A percentile compares a stretch with the other conserved stretches of the same genome.
Evolutionary conservation across 1,139 yeast species (phyloP).

Genomic region (Suhomyces ambrosiae): DNA sequence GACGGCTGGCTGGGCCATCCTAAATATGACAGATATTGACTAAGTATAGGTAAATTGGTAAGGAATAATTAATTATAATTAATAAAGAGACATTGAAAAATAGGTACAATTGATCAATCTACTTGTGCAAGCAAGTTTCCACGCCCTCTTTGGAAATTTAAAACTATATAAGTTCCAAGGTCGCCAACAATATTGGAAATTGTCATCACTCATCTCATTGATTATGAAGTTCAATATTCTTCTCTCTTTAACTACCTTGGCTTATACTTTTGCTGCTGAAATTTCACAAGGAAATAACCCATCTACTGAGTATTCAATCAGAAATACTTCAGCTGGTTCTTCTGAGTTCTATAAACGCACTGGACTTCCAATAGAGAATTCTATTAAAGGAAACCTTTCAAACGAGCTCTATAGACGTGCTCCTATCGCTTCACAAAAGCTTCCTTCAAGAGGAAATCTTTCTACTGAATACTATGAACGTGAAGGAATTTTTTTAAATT

Average conservation of each 20-base stretch:
- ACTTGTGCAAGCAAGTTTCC: no score
- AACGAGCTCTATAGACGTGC: not conserved
- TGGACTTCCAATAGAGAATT: no score
- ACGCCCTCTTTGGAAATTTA: no score
- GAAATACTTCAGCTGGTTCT: not conserved
- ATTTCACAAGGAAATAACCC: not conserved
- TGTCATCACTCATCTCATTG: no score
- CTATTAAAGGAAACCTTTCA: no score
- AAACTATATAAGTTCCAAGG: no score
- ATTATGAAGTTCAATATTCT: not conserved
- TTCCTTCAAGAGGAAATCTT: not conserved
- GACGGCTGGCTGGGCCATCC: slow-evolving; percentile 1
- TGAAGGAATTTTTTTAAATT: not conserved
- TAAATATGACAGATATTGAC: no score
- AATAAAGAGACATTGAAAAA: no score
- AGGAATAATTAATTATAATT: not conserved
- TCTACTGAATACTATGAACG: not conserved
- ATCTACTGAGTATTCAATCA: not conserved
- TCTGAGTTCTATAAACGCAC: not conserved
- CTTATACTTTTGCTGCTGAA: not conserved
- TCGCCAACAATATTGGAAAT: no score
- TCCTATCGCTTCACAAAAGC: not conserved
- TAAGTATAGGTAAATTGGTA: no score
- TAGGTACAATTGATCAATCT: no score
- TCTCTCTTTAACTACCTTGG: slow-evolving; percentile 1